Conservation (phyloP, 352 stramenopile species). For the Globisporangium cylindrosporum region DNA sequence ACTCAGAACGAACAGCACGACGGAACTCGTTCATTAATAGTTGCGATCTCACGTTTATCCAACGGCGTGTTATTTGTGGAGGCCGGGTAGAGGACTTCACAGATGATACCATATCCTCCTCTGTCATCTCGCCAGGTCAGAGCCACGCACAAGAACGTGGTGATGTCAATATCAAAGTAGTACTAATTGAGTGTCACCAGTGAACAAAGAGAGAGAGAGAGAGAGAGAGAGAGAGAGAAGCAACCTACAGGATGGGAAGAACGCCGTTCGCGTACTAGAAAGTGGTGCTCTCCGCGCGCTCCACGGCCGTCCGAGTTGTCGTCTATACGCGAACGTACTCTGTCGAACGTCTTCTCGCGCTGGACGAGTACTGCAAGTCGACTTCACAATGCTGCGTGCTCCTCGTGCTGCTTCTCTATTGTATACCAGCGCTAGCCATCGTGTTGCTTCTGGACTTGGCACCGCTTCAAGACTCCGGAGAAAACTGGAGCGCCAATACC, state of each 20-base stretch:
- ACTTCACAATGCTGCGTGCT: background rate
- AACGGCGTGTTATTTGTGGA: too few species aligned
- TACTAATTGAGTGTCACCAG: too few species aligned
- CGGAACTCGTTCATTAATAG: too few species aligned
- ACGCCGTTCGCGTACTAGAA: background rate
- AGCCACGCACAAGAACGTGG: too few species aligned
- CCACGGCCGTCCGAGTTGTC: too few species aligned
- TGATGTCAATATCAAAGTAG: too few species aligned
- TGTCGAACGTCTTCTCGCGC: background rate
- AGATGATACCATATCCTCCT: too few species aligned
- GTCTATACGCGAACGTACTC: background rate
- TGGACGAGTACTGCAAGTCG: background rate
- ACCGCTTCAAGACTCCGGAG: background rate
- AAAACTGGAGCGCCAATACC: background rate
- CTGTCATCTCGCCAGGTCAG: too few species aligned
- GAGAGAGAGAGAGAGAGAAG: background rate
- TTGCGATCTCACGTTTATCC: too few species aligned
- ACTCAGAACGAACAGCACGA: too few species aligned
- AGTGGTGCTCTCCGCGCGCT: background rate
- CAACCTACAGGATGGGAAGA: background rate
- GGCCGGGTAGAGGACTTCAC: too few species aligned
- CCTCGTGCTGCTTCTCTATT: background rate
- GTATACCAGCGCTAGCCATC: background rate
- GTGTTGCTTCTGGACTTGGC: constrained; percentile 2
- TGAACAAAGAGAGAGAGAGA: background rate